Evolutionary conservation across 768 basidiomycete species (phyloP), one percentile per base, ranked within the genome.

Genomic region (Paxillus involutus): DNA sequence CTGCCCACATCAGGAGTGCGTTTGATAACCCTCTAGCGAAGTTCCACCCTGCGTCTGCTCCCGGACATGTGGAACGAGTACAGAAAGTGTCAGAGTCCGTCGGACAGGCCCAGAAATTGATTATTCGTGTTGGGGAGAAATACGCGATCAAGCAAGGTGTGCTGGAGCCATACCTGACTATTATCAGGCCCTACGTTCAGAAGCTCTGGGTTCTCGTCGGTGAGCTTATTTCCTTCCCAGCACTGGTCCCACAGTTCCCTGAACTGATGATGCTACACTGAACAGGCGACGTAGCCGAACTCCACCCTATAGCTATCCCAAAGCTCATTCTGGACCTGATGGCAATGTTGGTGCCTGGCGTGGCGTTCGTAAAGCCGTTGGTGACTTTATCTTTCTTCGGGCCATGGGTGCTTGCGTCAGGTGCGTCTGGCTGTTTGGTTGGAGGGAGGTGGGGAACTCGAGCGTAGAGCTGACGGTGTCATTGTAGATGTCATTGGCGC

Each of bases 241-340:
- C 3, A 32, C 32, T 42, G 26, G 37, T 51, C 14, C 4, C 16
- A 8, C 39, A 11, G 11, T 30, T 30, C 39, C 39, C 39, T 40
- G 39, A n/a, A 16, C 17, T 17, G 17, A 17, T n/a, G 47, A 41
- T 40, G 16, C 26, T 21, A 21, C 21, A 11, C 7, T 12, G 12
- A 43, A 8, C 21, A 21, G 63, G 63, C 2, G 57, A 62, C 30
- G 37, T 57, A 32, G 42, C 26, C 3, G 63, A 65, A 24, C 55
- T 62, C 14, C 53, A 57, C 39, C 60, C 63, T 1, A 35, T 30
- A 3, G 51, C 39, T 6, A 39, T 59, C 17, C 57, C 59, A 39
- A 49, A 53, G 3, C 40, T 59, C 21, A 35, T 57, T 32, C 43
- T 63, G 49, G 46, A 56, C 33, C n/a, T 60, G 1, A 50, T 52